A percentile compares a stretch with the other conserved stretches of the same genome.
Evolutionary conservation across 805 yeast genomes (phyloP).

Genomic region (Monosporozyma aquatica): DNA sequence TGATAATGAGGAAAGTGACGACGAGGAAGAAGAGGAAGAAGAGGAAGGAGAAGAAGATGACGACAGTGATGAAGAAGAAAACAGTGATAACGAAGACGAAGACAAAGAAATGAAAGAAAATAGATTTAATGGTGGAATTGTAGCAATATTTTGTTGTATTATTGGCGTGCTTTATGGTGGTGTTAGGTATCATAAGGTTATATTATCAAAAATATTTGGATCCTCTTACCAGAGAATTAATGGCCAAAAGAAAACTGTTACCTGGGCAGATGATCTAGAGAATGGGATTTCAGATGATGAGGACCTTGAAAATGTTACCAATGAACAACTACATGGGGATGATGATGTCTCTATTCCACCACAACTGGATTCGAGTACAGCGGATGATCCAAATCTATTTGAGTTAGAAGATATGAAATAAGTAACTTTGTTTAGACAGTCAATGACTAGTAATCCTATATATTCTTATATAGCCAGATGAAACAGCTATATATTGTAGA

Average conservation of each 20-base stretch:
- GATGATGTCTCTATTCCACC: conserved; percentile 10
- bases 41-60: conserved; percentile 5
- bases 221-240: not conserved
- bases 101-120: conserved; percentile 2
- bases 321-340: not conserved
- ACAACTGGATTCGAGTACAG: not conserved
- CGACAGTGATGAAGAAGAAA: conserved; percentile 7
- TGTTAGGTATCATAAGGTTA: not conserved
- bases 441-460: too few relatives aligned
- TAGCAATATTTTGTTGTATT: not conserved
- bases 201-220: not conserved
- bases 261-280: conserved; percentile 33
- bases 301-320: conserved; percentile 13
- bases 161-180: conserved; percentile 4
- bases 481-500: too few relatives aligned
- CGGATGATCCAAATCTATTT: not conserved
- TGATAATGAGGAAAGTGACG: conserved; percentile 37
- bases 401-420: conserved; percentile 2
- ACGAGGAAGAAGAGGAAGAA: conserved; percentile 10
- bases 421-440: too few relatives aligned
- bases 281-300: conserved; percentile 16
- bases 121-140: conserved; percentile 6
- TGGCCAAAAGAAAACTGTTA: conserved; percentile 24
- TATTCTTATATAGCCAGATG: too few relatives aligned
- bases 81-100: conserved; percentile 3